Evolutionary conservation across 495 filamentous ascomycete species (phyloP), one percentile per base, ranked within the genome.

Genomic region (Daldinia childiae): DNA sequence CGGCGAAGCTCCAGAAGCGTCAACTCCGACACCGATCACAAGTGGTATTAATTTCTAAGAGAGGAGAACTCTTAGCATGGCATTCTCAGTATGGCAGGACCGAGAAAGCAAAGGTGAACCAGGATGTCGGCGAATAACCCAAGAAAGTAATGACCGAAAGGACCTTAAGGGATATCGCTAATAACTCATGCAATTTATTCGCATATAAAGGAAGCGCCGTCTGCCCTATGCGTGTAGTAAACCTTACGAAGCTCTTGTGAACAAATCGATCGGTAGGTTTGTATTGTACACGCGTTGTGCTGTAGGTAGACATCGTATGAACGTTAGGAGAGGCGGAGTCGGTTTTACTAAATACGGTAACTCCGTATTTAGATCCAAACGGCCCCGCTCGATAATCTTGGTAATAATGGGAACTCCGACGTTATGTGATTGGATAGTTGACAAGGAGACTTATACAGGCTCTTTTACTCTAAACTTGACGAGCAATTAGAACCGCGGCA

Each of bases 271-370:
- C 17, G 9, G 8, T 11, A 48, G 19, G 43, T 48, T 48, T 48
- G 43, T 21, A 48, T 48, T 48, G 43, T 21, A 48, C 19, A 24
- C 8, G 19, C 43, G 17, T 21, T 48, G 43, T 48, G 43, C 43
- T 24, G 29, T 11, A 17, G 27, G 51, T 30, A 54, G 51, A 54
- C 51, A 54, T 54, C 51, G 51, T 54, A 54, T 17, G 51, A 30
- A 30, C 29, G 6, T 27, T 38, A 9, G 4, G 17, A 30, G 36
- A 60, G 57, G 39, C 15, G 38, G n/a, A 55, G 48, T 12, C 71
- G 64, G 68, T 69, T 69, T 66, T 72, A 55, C 72, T 59, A 1
- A 30, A 68, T 68, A 1, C 4, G 29, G 72, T 17, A 72, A 24
- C 60, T 71, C 68, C 64, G 69, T 15, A 15, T 64, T 51, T 26